Base-by-base conservation (phyloP, 225 moss, liverwort and hornwort genomes). In the Bryoerythrophyllum caledonicum region DNA sequence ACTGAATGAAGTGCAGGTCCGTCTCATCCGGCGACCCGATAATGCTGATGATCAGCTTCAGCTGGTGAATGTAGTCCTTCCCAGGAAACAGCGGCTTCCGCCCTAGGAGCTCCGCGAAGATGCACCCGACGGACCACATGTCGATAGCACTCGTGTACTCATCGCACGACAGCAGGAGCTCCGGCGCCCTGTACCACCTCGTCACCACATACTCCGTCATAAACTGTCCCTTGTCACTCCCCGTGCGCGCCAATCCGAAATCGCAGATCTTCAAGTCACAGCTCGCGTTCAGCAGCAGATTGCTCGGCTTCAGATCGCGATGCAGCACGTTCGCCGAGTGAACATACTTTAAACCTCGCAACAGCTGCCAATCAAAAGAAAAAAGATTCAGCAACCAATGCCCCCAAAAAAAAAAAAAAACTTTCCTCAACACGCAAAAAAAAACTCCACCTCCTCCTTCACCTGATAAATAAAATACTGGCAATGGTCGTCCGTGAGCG, bases 161-260 rank as follows among this genome's bases (percentile, higher is more conserved):
- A 26, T 99, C 97, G 62, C 97, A 99, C 6, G 97, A 99, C 2
- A 99, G 71, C 10, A 99, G 89, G 10, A 99, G 85, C 84, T 99
- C 97, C 3, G 97, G 97, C 9, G 97, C 97, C 15, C 97, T 81
- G 81, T 99, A 99, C 97, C 97, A 99, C 26, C 97, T 77, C 8
- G 97, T 99, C 1, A 99, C 97, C 40, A 99, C 97, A 53, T 99
- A 99, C 85, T 99, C 97, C n/a, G 97, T 99, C 97, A 99, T 99
- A 80, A 94, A 99, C 54, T 99, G 97, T 1, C 97, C 97, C 77
- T 92, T 94, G 68, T 99, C 97, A 72, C 97, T 99, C 70, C 90
- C 86, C 4, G 94, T 99, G 13, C 97, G 82, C 14, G 97, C 97
- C 79, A 99, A 60, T n/a, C 99, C 99, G 78, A 99, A 99, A 75